These are phyloP conservation scores for Russula virescens DNA, from an alignment of 768 basidiomycete species.

Conservation along the genomic window DNA sequence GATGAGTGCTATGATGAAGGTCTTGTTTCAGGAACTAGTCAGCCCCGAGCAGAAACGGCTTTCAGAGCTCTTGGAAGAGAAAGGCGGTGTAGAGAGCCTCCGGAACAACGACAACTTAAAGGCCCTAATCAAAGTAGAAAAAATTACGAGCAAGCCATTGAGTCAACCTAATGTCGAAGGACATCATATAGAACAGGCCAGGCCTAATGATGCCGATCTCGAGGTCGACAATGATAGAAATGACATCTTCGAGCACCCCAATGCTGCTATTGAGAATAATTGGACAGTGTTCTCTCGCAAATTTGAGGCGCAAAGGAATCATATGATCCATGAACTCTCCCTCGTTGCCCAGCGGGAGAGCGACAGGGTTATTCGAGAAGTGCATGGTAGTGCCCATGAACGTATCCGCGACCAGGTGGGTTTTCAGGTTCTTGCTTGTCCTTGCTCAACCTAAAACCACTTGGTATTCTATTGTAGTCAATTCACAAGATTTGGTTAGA, in stretches of 20 bases:
- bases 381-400: constrained; percentile 27
- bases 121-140: constrained; percentile 18
- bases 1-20: constrained; percentile 24
- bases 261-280: constrained; percentile 23
- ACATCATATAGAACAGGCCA: not conserved
- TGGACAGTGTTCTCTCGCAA: constrained; percentile 23
- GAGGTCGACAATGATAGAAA: constrained; percentile 6
- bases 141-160: constrained; percentile 2
- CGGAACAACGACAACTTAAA: constrained; percentile 20
- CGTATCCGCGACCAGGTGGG: constrained; percentile 23
- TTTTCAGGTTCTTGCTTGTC: not conserved
- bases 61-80: constrained; percentile 14
- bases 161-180: too few relatives aligned
- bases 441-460: not conserved
- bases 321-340: constrained; percentile 14
- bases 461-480: not conserved
- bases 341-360: constrained; percentile 22
- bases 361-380: constrained; percentile 17
- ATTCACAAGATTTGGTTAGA: constrained; percentile 26
- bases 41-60: constrained; percentile 21
- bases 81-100: constrained; percentile 26
- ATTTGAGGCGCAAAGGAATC: constrained; percentile 23
- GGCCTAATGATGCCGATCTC: not conserved
- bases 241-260: constrained; percentile 27
- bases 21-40: constrained; percentile 18